These are phyloP conservation scores for Solanum raphanifolium DNA, from an alignment of 257 asterid species.

Conservation along the genomic window DNA sequence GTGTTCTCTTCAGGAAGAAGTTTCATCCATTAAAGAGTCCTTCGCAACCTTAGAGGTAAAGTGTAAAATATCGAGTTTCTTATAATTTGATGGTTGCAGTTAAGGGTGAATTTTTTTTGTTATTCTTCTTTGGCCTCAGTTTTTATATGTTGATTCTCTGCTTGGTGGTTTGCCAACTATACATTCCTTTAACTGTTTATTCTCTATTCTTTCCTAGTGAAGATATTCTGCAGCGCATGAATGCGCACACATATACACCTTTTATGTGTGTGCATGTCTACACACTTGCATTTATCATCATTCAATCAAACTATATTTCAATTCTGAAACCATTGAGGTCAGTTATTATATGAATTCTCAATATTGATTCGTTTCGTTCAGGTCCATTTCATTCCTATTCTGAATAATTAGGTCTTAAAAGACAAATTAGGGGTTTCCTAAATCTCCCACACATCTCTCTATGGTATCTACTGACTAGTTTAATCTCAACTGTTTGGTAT, in stretches of 20 bases:
- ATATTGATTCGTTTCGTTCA: background rate
- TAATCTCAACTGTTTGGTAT: background rate
- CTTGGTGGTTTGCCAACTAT: background rate
- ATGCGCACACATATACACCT: background rate
- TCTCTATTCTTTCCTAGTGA: too few relatives aligned
- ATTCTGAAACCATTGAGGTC: background rate
- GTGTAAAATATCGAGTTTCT: slow-evolving; percentile 1
- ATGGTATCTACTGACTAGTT: background rate
- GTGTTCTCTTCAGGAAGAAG: slow-evolving; percentile 67
- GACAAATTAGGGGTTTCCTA: background rate
- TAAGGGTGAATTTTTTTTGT: background rate
- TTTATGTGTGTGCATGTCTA: background rate
- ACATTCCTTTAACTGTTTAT: background rate
- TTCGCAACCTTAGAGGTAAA: slow-evolving; percentile 69
- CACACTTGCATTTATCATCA: too few relatives aligned
- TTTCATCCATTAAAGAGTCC: slow-evolving; percentile 46
- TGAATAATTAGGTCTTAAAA: background rate
- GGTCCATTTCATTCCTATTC: background rate
- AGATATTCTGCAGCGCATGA: background rate
- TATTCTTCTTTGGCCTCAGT: background rate
- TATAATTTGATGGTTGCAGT: background rate
- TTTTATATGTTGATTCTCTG: background rate
- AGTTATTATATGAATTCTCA: background rate
- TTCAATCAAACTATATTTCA: too few relatives aligned
- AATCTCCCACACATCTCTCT: background rate